These are phyloP conservation scores for Rhytidhysteron rufulum DNA, from an alignment of 2,329 filamentous ascomycete genomes.

Conservation along the genomic window DNA sequence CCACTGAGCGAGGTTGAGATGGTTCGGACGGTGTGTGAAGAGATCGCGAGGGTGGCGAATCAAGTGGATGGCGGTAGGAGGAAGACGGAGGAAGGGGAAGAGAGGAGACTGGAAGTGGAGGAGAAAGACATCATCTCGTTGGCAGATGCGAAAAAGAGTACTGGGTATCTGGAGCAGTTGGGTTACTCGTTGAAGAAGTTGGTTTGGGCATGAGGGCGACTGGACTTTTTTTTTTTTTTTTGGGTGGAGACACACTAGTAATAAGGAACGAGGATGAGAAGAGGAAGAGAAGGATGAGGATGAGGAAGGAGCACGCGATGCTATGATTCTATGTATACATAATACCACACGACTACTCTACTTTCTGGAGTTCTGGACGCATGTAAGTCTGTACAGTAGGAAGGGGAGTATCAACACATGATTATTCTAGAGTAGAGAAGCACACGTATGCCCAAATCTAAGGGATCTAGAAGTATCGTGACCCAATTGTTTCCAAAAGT, in stretches of 20 bases:
- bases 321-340: too few relatives aligned
- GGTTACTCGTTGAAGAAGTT: conserved; percentile 90
- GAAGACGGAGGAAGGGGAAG: conserved; percentile 37
- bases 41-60: conserved; percentile 67
- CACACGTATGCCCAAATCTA: too few relatives aligned
- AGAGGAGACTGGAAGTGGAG: conserved; percentile 40
- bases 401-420: too few relatives aligned
- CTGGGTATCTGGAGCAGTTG: conserved; percentile 78
- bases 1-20: conserved; percentile 49
- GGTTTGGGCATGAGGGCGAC: conserved; percentile 65
- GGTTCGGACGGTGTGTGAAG: conserved; percentile 65
- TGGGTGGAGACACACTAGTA: background rate
- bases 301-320: too few relatives aligned
- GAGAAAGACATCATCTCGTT: conserved; percentile 74
- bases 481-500: too few relatives aligned
- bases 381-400: too few relatives aligned
- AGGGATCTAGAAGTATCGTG: too few relatives aligned
- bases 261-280: too few relatives aligned
- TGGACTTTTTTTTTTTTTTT: background rate
- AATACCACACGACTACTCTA: too few relatives aligned
- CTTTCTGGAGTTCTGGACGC: too few relatives aligned
- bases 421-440: too few relatives aligned
- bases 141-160: conserved; percentile 80
- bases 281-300: too few relatives aligned
- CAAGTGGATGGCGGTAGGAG: conserved; percentile 30